phyloP scores from a whole-genome alignment of 2,329 filamentous ascomycete genomes.

The Pezicula rhizophila region DNA sequence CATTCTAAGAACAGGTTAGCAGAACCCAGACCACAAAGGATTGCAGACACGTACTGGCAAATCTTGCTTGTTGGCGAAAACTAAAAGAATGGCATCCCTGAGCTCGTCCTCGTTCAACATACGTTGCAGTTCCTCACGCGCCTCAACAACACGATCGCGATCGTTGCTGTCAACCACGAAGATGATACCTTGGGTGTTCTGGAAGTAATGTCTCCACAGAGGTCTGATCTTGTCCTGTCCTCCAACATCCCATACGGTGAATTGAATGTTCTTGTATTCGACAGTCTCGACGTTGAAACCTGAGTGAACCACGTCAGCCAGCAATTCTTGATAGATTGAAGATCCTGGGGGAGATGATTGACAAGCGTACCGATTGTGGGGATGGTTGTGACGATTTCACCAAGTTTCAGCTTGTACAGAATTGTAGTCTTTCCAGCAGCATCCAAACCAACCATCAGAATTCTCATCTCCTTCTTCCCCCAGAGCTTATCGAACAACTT shows the following conservation, averaged over 20 bases:
- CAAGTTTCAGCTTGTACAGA: slow-evolving; percentile 99
- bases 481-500: slow-evolving; percentile 94
- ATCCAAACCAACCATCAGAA: slow-evolving; percentile 99
- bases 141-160: slow-evolving; percentile 95
- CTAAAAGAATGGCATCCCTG: slow-evolving; percentile 89
- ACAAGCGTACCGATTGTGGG: slow-evolving; percentile 79
- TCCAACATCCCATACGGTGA: slow-evolving; percentile 99
- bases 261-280: slow-evolving; percentile 99
- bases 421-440: slow-evolving; percentile 99
- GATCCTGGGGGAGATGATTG: slow-evolving; percentile 1
- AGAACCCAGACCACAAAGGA: not conserved
- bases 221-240: slow-evolving; percentile 99
- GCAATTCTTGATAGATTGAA: slow-evolving; percentile 7
- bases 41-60: slow-evolving; percentile 66
- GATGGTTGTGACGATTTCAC: slow-evolving; percentile 98
- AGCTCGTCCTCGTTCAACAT: slow-evolving; percentile 99
- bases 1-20: slow-evolving; percentile 60
- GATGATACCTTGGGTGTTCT: slow-evolving; percentile 99
- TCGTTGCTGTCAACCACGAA: slow-evolving; percentile 99
- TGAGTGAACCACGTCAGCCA: slow-evolving; percentile 27
- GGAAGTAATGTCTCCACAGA: slow-evolving; percentile 99
- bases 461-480: slow-evolving; percentile 99
- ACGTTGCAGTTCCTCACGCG: slow-evolving; percentile 90
- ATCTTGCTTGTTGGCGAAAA: slow-evolving; percentile 99
- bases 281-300: slow-evolving; percentile 99